Conservation (phyloP, 2,329 filamentous ascomycete species). For the Aspergillus sp. region DNA sequence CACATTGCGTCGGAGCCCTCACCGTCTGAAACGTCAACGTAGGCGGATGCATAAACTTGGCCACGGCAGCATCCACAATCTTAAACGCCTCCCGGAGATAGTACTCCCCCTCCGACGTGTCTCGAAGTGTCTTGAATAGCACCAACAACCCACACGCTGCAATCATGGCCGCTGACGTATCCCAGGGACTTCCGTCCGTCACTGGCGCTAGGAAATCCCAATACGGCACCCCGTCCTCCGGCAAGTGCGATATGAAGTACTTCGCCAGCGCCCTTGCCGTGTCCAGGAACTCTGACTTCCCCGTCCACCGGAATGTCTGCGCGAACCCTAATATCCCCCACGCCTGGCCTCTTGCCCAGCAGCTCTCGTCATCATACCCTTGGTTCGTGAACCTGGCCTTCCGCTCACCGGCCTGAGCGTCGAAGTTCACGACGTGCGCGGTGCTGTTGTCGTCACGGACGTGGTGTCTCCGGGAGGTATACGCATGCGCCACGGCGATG, state of each 20-base stretch:
- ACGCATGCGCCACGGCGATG: constrained; percentile 36
- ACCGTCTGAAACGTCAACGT: constrained; percentile 1
- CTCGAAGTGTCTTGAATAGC: constrained; percentile 33
- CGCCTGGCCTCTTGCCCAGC: constrained; percentile 27
- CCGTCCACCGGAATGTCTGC: constrained; percentile 43
- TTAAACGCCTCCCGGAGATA: constrained; percentile 8
- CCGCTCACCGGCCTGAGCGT: constrained; percentile 41
- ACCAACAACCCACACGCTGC: constrained; percentile 44
- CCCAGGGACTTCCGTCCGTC: constrained; percentile 19
- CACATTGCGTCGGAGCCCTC: background rate
- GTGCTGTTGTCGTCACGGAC: constrained; percentile 33
- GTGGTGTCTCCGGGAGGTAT: constrained; percentile 41
- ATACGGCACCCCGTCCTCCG: constrained; percentile 42
- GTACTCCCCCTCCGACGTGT: background rate
- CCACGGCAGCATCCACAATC: constrained; percentile 10
- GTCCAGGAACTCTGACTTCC: constrained; percentile 24
- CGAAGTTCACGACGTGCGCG: constrained; percentile 37
- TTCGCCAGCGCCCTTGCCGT: constrained; percentile 48
- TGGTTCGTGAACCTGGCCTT: constrained; percentile 26
- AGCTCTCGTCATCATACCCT: constrained; percentile 24
- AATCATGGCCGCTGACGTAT: constrained; percentile 44
- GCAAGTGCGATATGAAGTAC: constrained; percentile 47
- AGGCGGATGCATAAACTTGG: constrained; percentile 8
- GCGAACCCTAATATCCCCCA: constrained; percentile 34
- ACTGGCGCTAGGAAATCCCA: constrained; percentile 56